These are phyloP conservation scores for Penicillium longicatenatum DNA, from an alignment of 495 filamentous ascomycete species.

Conservation along the genomic window DNA sequence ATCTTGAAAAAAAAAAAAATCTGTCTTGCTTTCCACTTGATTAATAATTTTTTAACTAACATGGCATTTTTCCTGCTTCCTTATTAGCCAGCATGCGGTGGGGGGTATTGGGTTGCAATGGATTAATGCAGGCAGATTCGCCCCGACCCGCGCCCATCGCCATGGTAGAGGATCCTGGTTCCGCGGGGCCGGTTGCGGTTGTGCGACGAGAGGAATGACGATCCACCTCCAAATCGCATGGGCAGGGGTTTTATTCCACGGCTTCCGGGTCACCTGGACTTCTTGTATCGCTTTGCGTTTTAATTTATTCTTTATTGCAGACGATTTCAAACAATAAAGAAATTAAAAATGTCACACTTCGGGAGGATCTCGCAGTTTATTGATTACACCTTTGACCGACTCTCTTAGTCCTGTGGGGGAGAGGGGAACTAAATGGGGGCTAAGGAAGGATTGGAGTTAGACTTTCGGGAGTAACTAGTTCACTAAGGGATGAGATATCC, in stretches of 20 bases:
- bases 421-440: conserved; percentile 4
- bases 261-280: not conserved
- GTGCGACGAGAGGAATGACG: conserved; percentile 24
- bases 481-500: not conserved
- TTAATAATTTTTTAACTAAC: not conserved
- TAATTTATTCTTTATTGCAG: not conserved
- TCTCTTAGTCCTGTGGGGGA: not conserved
- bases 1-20: too few species aligned
- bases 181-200: conserved; percentile 39
- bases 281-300: not conserved
- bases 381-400: not conserved
- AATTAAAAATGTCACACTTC: too few species aligned
- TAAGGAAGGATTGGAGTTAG: not conserved
- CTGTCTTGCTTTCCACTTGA: not conserved
- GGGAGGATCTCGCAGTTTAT: not conserved
- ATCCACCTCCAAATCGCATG: too few species aligned
- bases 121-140: conserved; percentile 18
- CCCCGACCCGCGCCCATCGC: conserved; percentile 36
- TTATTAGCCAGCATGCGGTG: not conserved
- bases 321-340: not conserved
- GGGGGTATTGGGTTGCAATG: conserved; percentile 15
- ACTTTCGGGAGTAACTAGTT: conserved; percentile 26
- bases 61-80: not conserved
- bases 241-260: not conserved
- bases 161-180: conserved; percentile 32